Evolutionary conservation across 2,329 filamentous ascomycete species (phyloP).

Genomic region (Cladosporium halotolerans): DNA sequence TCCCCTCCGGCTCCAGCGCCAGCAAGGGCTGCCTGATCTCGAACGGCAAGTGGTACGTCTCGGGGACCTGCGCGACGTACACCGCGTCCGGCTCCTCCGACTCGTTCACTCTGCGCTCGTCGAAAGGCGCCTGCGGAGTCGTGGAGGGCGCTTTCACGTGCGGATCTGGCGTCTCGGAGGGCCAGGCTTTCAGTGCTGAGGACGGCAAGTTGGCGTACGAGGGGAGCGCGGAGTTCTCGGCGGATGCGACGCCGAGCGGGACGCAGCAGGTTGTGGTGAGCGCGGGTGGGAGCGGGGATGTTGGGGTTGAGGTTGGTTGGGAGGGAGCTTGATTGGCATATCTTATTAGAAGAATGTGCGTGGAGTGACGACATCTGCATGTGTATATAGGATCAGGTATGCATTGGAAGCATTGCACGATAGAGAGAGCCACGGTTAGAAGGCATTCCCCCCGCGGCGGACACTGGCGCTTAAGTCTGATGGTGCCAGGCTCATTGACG

Average conservation of each 20-base stretch:
- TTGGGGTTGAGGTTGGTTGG: slow-evolving; percentile 34
- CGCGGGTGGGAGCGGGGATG: slow-evolving; percentile 25
- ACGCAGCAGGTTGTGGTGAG: slow-evolving; percentile 42
- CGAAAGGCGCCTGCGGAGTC: slow-evolving; percentile 55
- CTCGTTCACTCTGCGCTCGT: slow-evolving; percentile 51
- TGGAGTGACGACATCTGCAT: too few relatives aligned
- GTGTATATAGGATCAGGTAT: too few relatives aligned
- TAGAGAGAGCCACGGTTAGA: too few relatives aligned
- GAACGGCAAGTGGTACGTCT: slow-evolving; percentile 60
- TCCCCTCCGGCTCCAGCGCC: slow-evolving; percentile 41
- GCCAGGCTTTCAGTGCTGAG: slow-evolving; percentile 37
- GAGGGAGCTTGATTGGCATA: slow-evolving; percentile 21
- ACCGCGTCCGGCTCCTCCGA: slow-evolving; percentile 38
- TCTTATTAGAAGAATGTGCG: too few relatives aligned
- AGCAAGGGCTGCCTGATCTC: slow-evolving; percentile 61
- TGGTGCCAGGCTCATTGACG: too few relatives aligned
- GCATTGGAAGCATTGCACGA: too few relatives aligned
- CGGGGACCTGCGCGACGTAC: slow-evolving; percentile 62
- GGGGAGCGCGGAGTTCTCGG: slow-evolving; percentile 38
- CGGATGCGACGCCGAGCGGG: slow-evolving; percentile 37
- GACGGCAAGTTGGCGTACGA: slow-evolving; percentile 33
- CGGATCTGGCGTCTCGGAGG: slow-evolving; percentile 39
- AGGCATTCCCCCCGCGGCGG: too few relatives aligned
- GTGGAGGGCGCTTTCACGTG: slow-evolving; percentile 51
- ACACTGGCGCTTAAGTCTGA: too few relatives aligned